Percentiles rank a stretch among this genome's conserved stretches.
These are phyloP conservation scores for Mycena leptocephala DNA, from an alignment of 768 basidiomycete genomes.

Conservation along the genomic window DNA sequence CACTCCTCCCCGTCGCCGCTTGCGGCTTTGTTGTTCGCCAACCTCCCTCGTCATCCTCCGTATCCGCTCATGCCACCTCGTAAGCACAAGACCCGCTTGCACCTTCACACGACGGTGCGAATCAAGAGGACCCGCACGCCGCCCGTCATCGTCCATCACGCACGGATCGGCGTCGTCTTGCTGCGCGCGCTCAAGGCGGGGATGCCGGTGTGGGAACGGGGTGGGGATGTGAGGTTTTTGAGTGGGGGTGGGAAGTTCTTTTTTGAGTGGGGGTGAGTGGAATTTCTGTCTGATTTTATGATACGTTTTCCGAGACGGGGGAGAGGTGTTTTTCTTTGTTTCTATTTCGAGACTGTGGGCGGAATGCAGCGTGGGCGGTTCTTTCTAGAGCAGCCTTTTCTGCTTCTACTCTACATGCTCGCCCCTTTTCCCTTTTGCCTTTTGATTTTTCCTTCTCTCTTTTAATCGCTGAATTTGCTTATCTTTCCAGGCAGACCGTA, in stretches of 20 bases:
- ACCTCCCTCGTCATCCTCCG: too few species aligned
- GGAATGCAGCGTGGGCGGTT: too few species aligned
- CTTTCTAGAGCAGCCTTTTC: too few species aligned
- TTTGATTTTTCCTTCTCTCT: too few species aligned
- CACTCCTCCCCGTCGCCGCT: too few species aligned
- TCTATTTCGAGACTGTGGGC: not conserved
- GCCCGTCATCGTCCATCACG: conserved; percentile 68
- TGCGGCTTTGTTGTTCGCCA: too few species aligned
- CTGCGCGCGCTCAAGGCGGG: conserved; percentile 78
- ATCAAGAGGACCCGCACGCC: conserved; percentile 20
- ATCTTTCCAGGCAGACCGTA: not conserved
- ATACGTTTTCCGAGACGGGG: not conserved
- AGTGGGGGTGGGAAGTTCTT: conserved; percentile 96
- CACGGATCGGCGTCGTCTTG: conserved; percentile 84
- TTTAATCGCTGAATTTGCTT: not conserved
- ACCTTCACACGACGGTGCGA: too few species aligned
- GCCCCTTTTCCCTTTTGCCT: too few species aligned
- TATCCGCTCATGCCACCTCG: too few species aligned
- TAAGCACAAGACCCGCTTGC: too few species aligned
- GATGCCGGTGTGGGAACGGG: conserved; percentile 88
- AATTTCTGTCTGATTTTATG: not conserved
- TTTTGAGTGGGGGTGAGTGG: conserved; percentile 62
- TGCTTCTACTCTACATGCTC: too few species aligned
- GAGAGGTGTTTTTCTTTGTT: not conserved
- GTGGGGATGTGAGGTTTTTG: conserved; percentile 83